These are phyloP conservation scores for Sambucus nigra DNA, from an alignment of 129 eudicot genomes.

Conservation along the genomic window DNA sequence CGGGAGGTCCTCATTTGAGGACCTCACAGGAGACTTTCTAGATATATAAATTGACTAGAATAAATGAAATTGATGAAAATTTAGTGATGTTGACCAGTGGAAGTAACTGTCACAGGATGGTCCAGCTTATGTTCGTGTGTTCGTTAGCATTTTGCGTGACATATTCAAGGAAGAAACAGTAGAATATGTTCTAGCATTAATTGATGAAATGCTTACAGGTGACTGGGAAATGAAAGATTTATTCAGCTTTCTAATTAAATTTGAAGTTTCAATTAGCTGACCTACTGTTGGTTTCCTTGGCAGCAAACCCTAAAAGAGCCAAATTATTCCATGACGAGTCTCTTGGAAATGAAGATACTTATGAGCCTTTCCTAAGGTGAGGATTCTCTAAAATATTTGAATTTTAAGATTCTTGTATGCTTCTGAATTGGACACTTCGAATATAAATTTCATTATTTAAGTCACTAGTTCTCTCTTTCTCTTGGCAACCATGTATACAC, in stretches of 20 bases:
- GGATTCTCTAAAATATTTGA: neutral
- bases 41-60: neutral
- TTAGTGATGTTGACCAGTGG: conserved; percentile 6
- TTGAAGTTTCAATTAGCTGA: conserved; percentile 10
- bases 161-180: conserved; percentile 89
- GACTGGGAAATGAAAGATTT: conserved; percentile 1
- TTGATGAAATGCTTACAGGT: conserved; percentile 87
- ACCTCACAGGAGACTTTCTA: no score
- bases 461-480: neutral
- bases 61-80: neutral
- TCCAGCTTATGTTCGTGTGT: conserved; percentile 69
- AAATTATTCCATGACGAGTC: conserved; percentile 71
- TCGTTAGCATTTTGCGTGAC: conserved; percentile 75
- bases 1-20: no score
- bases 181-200: conserved; percentile 85
- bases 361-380: conserved; percentile 88
- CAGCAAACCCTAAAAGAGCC: conserved; percentile 76
- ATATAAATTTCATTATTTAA: neutral
- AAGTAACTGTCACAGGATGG: conserved; percentile 64
- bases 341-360: conserved; percentile 65
- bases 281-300: conserved; percentile 10
- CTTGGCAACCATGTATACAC: neutral
- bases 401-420: neutral
- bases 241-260: conserved; percentile 4
- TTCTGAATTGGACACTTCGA: neutral